These are phyloP conservation scores for Citrus sp. DNA, from an alignment of 345 rosid genomes.

Conservation along the genomic window DNA sequence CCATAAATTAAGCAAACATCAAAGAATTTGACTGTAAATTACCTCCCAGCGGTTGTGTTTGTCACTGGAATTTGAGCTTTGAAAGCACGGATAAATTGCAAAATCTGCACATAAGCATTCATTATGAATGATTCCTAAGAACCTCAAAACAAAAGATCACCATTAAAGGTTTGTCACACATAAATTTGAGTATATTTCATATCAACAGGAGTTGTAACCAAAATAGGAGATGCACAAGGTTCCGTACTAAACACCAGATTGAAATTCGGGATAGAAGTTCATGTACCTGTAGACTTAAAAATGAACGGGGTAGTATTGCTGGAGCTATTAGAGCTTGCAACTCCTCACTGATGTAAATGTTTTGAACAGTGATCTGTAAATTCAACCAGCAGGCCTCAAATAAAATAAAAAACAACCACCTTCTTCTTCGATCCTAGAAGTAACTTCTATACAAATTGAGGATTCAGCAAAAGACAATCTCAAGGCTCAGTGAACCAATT, in stretches of 20 bases:
- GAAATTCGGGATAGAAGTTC: neutral
- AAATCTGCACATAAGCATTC: slow-evolving; percentile 42
- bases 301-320: slow-evolving; percentile 78
- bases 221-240: neutral
- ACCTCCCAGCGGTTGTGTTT: slow-evolving; percentile 60
- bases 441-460: neutral
- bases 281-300: slow-evolving; percentile 69
- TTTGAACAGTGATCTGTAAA: slow-evolving; percentile 70
- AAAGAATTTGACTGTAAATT: slow-evolving; percentile 1
- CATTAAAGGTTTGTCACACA: neutral
- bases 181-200: too few relatives aligned
- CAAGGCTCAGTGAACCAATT: neutral
- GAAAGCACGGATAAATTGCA: slow-evolving; percentile 76
- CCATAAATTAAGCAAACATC: neutral
- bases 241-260: neutral
- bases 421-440: neutral
- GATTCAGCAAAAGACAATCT: neutral
- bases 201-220: neutral
- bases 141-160: neutral
- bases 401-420: neutral
- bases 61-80: slow-evolving; percentile 71
- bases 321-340: slow-evolving; percentile 84
- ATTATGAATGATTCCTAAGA: neutral
- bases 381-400: slow-evolving; percentile 12
- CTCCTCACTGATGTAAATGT: slow-evolving; percentile 70